A percentile compares a stretch with the other conserved stretches of the same genome.
Evolutionary conservation across 257 asterid genomes (phyloP).

Genomic region (Cordia subcordata): DNA sequence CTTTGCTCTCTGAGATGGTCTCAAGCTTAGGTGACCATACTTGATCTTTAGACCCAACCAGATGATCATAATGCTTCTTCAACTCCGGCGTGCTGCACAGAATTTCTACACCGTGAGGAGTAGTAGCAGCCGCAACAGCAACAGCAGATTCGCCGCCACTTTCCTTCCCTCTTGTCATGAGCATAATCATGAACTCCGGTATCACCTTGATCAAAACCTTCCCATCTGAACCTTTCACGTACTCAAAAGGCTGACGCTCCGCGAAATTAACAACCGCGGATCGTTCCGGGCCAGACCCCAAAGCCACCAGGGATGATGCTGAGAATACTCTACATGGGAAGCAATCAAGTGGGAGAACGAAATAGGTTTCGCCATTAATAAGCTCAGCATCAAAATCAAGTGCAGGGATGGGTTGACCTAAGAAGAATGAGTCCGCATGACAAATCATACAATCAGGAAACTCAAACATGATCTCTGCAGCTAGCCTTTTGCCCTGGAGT

Average conservation of each 20-base stretch:
- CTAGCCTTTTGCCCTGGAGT: conserved; percentile 40
- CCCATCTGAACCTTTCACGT: conserved; percentile 53
- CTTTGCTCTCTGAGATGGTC: conserved; percentile 62
- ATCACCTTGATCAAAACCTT: conserved; percentile 57
- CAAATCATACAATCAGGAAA: conserved; percentile 67
- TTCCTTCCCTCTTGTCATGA: conserved; percentile 22
- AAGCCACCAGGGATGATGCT: conserved; percentile 41
- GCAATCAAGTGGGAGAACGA: conserved; percentile 64
- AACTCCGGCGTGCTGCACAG: conserved; percentile 81
- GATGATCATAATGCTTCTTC: conserved; percentile 57
- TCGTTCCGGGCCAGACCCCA: conserved; percentile 13
- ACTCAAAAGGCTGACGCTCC: conserved; percentile 49
- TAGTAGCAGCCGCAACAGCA: too few relatives aligned
- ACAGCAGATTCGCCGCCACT: background rate
- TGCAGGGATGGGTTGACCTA: conserved; percentile 63
- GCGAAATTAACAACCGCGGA: conserved; percentile 22
- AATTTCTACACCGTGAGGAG: background rate
- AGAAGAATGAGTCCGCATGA: conserved; percentile 73
- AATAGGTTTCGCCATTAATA: conserved; percentile 45
- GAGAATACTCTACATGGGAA: conserved; percentile 34
- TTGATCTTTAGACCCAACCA: conserved; percentile 59
- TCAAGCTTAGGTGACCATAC: conserved; percentile 79
- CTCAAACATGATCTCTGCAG: conserved; percentile 80
- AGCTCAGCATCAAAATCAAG: conserved; percentile 51
- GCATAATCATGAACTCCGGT: conserved; percentile 48